Conservation (phyloP, 176 grass and related monocot species). For the Oropetium thomaeum region DNA sequence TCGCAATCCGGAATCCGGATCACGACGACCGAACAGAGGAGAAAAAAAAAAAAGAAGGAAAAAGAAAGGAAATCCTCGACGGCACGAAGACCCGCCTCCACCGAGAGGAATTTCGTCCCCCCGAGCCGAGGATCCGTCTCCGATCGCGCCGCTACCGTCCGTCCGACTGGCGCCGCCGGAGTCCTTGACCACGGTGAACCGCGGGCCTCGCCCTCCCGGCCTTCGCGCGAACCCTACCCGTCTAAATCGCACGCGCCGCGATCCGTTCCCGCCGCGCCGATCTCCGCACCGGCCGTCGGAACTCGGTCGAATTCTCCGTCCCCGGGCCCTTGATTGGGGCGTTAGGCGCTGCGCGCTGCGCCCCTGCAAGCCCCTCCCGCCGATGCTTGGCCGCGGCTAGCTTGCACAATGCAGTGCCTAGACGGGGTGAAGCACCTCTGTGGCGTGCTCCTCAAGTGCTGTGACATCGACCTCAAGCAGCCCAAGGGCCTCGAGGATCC, state of each 20-base stretch:
- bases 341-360: not conserved
- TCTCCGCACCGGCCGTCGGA: not conserved
- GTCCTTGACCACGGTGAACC: not conserved
- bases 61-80: not conserved
- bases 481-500: conserved; percentile 73
- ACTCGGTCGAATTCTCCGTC: not conserved
- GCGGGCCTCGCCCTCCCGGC: not conserved
- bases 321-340: not conserved
- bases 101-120: not conserved
- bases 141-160: not conserved
- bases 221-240: not conserved
- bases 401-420: conserved; percentile 76
- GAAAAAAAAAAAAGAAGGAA: not conserved
- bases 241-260: not conserved
- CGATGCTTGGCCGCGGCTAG: not conserved
- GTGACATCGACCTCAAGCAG: conserved; percentile 63
- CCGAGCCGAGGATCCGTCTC: conserved; percentile 18
- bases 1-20: too few species aligned
- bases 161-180: not conserved
- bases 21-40: not conserved
- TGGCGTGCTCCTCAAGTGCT: conserved; percentile 61
- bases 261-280: not conserved
- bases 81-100: not conserved
- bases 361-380: not conserved
- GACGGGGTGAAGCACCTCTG: conserved; percentile 63